Base-by-base conservation (phyloP, 1,139 yeast genomes). In the Yamadazyma diddensiae region DNA sequence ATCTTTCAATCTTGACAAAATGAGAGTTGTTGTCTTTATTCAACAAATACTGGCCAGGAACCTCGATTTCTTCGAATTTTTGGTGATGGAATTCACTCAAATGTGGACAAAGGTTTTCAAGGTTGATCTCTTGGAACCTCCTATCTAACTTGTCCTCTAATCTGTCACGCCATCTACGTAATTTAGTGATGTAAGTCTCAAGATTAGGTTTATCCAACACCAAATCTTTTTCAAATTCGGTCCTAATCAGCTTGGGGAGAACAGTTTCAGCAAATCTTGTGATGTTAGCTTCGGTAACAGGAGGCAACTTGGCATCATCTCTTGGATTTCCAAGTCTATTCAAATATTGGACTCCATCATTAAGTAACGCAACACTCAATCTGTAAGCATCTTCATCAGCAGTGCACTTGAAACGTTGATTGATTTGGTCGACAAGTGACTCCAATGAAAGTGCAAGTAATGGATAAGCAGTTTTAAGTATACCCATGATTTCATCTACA, bases 361-460 rank as follows among this genome's bases (percentile, higher is more conserved):
- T 88, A 41, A 92, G 72, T 35, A 94, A 64, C 0, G 97, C 98
- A 42, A 88, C 88, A 31, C 94, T 90, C 38, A 94, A 70, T 46
- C 99, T 70, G 57, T 92, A 94, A 0, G 97, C 94, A 58, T 94
- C 98, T 51, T 92, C 98, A 56, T 94, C 98, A 0, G 94, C 88
- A 32, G 87, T 84, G 31, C 96, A 82, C 61, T 92, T 94, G 69
- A 94, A 92, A 36, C 97, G 70, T 53, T 88, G 96, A 52, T 83
- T 84, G 36, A 94, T 85, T 62, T 94, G 98, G 50, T 94, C 98
- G 29, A 92, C 97, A 41, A 94, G 65, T 0, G 97, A 87, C 58
- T 94, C 99, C 43, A 94, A 69, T 0, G 97, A 88, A 36, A 94
- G 72, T 0, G 98, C 96, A 42, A 94, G 65, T 34, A 94, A 64